phyloP scores from a whole-genome alignment of 345 rosid species.

The Corchorus capsularis region DNA sequence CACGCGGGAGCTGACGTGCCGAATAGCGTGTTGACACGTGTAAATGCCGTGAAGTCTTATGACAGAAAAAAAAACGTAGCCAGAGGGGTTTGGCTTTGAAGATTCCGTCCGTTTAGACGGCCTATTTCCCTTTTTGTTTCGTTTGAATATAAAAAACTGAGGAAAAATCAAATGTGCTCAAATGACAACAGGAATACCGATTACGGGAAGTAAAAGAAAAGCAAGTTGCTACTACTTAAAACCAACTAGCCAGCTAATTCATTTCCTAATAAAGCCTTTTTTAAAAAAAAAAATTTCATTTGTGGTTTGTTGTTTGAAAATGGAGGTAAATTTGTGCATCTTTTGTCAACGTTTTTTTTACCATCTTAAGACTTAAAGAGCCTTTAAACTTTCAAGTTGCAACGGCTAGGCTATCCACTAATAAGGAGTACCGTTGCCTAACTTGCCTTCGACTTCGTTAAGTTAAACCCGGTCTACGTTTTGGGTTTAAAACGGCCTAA shows the following conservation, averaged over 20 bases:
- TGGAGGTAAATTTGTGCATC: background rate
- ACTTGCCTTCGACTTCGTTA: background rate
- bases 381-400: background rate
- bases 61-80: no score
- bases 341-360: background rate
- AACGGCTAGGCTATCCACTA: background rate
- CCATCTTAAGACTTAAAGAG: background rate
- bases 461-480: background rate
- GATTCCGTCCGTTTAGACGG: background rate
- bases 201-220: slow-evolving; percentile 8
- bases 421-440: background rate
- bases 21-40: slow-evolving; percentile 17
- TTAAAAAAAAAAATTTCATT: no score
- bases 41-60: background rate
- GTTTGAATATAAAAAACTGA: background rate
- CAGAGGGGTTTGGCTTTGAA: background rate
- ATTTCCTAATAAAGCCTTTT: background rate
- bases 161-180: background rate
- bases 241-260: background rate
- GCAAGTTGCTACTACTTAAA: background rate
- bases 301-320: background rate
- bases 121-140: background rate
- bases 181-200: background rate
- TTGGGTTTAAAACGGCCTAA: background rate
- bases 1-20: slow-evolving; percentile 30